phyloP scores from a whole-genome alignment of 225 moss, liverwort and hornwort genomes.

The Neckera pumila region DNA sequence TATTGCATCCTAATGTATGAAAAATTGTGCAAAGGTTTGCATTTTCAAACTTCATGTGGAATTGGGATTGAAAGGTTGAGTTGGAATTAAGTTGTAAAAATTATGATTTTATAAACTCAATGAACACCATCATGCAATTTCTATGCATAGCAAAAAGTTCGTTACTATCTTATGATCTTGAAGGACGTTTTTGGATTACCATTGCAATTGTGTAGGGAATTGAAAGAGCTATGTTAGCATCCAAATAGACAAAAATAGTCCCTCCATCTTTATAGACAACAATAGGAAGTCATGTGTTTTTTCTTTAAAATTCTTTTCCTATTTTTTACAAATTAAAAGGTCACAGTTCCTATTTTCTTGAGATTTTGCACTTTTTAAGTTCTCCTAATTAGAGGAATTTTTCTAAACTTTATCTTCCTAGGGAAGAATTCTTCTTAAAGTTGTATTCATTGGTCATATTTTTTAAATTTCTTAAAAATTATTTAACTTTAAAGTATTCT shows the following conservation, averaged over 20 bases:
- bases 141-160: not conserved
- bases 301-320: too few relatives aligned
- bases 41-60: not conserved
- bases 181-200: not conserved
- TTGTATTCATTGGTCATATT: too few relatives aligned
- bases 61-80: not conserved
- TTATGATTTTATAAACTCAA: not conserved
- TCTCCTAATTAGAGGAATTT: too few relatives aligned
- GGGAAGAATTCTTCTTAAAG: too few relatives aligned
- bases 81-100: not conserved
- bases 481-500: too few relatives aligned
- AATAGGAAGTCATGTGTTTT: too few relatives aligned
- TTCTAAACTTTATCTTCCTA: too few relatives aligned
- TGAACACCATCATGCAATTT: not conserved
- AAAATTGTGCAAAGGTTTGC: not conserved
- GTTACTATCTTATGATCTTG: not conserved
- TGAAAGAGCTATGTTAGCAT: not conserved
- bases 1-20: not conserved
- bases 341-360: too few relatives aligned
- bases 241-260: not conserved
- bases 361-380: too few relatives aligned
- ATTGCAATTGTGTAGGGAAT: not conserved
- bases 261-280: accelerated
- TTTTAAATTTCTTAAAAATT: too few relatives aligned
- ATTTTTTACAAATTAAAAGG: too few relatives aligned